Conservation (phyloP, 768 basidiomycete species). For the Scleroderma citrinum region DNA sequence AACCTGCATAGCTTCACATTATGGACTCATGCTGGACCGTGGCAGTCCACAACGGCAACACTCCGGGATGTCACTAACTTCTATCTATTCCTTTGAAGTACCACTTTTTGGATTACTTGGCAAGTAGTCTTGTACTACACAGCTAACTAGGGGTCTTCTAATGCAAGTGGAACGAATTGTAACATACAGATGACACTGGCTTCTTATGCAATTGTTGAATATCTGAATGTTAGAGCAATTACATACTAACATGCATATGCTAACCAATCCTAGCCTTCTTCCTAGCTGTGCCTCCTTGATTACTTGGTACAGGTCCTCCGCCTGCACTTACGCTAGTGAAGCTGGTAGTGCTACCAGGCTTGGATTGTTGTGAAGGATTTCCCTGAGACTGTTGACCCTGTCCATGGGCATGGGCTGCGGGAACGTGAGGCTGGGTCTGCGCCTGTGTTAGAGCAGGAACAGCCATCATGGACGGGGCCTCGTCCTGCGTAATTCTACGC, state of each 20-base stretch:
- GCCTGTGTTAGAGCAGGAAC: conserved; percentile 42
- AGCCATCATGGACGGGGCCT: conserved; percentile 83
- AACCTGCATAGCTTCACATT: no score
- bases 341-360: conserved; percentile 56
- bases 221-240: no score
- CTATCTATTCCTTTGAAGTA: no score
- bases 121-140: no score
- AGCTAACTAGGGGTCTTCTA: no score
- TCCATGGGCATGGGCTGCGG: conserved; percentile 43
- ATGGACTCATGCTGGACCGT: no score
- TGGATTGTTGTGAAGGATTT: conserved; percentile 28
- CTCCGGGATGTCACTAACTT: no score
- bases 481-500: conserved; percentile 87
- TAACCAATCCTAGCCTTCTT: conserved; percentile 58
- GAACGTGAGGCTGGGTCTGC: conserved; percentile 36
- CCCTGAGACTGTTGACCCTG: conserved; percentile 32
- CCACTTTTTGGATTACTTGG: no score
- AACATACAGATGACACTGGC: no score
- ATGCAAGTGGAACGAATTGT: no score
- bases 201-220: no score
- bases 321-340: conserved; percentile 61
- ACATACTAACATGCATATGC: neutral
- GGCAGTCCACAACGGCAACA: no score
- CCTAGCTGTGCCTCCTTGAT: conserved; percentile 37
- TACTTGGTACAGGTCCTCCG: conserved; percentile 29